Evolutionary conservation across 108 stramenopile genomes (phyloP), one percentile per base, ranked within the genome.

Genomic region (Aurantiochytrium sp.): DNA sequence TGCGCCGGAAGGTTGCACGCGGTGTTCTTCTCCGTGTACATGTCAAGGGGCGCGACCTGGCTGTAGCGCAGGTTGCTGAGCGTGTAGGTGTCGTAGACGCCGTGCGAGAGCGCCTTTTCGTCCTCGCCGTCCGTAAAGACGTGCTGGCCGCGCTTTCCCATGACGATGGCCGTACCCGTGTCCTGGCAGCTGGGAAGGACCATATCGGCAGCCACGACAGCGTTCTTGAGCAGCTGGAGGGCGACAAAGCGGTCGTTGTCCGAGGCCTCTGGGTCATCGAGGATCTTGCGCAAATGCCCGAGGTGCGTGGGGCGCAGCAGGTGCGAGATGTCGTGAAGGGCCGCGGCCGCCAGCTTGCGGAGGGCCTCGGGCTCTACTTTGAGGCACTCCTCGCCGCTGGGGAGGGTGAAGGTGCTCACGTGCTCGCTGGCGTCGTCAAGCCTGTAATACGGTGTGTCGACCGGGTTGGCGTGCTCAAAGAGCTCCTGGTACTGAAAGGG

Each of bases 121-220:
- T 98, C 98, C 42, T 96, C 91, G n/a, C 97, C 98, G 91, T 98
- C 97, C 10, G 97, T 97, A 89, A 98, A 90, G 4, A 97, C 97
- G 89, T 93, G 90, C 91, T 96, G 95, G 44, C 98, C 98, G 55
- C 95, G 93, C 90, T 97, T 98, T 1, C 95, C 98, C 92, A 96
- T 93, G 60, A 97, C 95, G 83, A 98, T 97, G 49, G 97, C 98
- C 5, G 98, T 98, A 64, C 98, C 98, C 2, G 98, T 98, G 92
- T 98, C 98, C 90, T 97, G 97, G 93, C 98, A 98, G 6, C 97
- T 96, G 19, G 98, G 98, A 87, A 98, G 88, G 19, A 98, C 87
- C 73, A 96, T 89, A 5, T 92, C 96, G 6, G 97, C 90, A 8
- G 98, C 98, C 91, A 98, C 96, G 88, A 97, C 97, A 72, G 98